Base-by-base conservation (phyloP, 2,329 filamentous ascomycete genomes). In the Allantophomopsis cytisporea region DNA sequence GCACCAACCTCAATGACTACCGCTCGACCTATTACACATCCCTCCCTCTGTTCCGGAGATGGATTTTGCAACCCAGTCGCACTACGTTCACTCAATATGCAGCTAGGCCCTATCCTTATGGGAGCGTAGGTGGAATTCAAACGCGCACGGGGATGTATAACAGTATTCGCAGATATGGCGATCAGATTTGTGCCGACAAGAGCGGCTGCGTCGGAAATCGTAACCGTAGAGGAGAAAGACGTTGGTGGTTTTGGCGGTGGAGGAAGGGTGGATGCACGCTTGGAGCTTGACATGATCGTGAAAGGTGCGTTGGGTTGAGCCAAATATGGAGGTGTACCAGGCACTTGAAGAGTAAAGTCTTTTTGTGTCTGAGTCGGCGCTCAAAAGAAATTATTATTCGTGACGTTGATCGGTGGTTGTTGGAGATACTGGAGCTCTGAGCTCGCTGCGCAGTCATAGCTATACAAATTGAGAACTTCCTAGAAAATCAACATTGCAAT, bases 61-160 rank as follows among this genome's bases (percentile, higher is more conserved):
- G 49, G 42, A 14, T 57, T 61, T n/a, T 65, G 57, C 7, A 63
- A 47, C 13, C 76, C 76, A 13, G 83, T 55, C 16, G 66, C 62
- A 7, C 69, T 60, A 41, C 75, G 64, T 61, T 96, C 91, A 49
- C 82, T 76, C 34, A 96, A 69, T 35, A 94, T 82, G 51, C 83
- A 91, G 39, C 81, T 77, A 42, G 84, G 77, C 18, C 88, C 87
- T 43, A 94, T 73, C 20, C 78, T 77, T 48, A 96, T 77, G 34
- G 86, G 80, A 4, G 86, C 86, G 38, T 80, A 69, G 41, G 77
- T 76, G 7, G 89, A 81, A 52, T 87, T 83, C 41, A 95, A 71
- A 45, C 80, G 77, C 13, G 80, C 75, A 37, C 88, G 83, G 1
- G 91, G 88, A 53, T 96, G 89, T n/a, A 98, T 63, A 6, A 95